phyloP scores from a whole-genome alignment of 1,284 basidiomycete species.

The Schizophyllum amplum region DNA sequence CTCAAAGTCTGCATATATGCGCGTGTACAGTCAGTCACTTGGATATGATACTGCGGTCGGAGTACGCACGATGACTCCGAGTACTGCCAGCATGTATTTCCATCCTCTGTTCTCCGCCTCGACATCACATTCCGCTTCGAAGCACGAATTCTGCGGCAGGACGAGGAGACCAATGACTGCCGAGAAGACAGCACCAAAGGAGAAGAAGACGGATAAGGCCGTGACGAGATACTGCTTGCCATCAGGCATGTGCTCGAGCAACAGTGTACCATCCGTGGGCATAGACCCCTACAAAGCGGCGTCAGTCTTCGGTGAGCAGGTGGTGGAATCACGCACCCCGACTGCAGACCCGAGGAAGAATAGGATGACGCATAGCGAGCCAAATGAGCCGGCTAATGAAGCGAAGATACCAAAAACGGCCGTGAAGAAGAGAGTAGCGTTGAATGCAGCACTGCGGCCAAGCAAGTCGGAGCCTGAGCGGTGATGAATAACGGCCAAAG shows the following conservation, averaged over 20 bases:
- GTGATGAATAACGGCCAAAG: slow-evolving; percentile 1
- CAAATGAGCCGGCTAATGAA: slow-evolving; percentile 70
- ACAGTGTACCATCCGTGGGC: slow-evolving; percentile 93
- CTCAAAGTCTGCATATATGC: slow-evolving; percentile 68
- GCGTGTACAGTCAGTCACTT: slow-evolving; percentile 2
- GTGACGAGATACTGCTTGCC: slow-evolving; percentile 91
- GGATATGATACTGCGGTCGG: neutral
- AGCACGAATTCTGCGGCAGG: slow-evolving; percentile 74
- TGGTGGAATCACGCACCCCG: slow-evolving; percentile 44
- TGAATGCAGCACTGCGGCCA: slow-evolving; percentile 87
- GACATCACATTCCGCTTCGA: slow-evolving; percentile 51
- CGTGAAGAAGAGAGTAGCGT: slow-evolving; percentile 86
- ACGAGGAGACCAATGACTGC: slow-evolving; percentile 73
- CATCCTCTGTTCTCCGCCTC: slow-evolving; percentile 73
- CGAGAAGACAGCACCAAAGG: slow-evolving; percentile 79
- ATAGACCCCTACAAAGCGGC: slow-evolving; percentile 64
- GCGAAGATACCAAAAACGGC: slow-evolving; percentile 83
- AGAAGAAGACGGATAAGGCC: slow-evolving; percentile 94
- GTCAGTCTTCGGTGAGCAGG: neutral
- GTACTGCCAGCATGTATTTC: slow-evolving; percentile 70
- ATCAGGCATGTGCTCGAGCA: slow-evolving; percentile 91
- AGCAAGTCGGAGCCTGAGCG: slow-evolving; percentile 61
- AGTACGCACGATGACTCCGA: slow-evolving; percentile 62
- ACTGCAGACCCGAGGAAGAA: slow-evolving; percentile 91
- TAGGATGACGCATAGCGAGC: slow-evolving; percentile 65